A percentile compares a stretch with the other conserved stretches of the same genome.
Evolutionary conservation across 2,329 filamentous ascomycete genomes (phyloP).

Genomic region (Hysterium pulicare): DNA sequence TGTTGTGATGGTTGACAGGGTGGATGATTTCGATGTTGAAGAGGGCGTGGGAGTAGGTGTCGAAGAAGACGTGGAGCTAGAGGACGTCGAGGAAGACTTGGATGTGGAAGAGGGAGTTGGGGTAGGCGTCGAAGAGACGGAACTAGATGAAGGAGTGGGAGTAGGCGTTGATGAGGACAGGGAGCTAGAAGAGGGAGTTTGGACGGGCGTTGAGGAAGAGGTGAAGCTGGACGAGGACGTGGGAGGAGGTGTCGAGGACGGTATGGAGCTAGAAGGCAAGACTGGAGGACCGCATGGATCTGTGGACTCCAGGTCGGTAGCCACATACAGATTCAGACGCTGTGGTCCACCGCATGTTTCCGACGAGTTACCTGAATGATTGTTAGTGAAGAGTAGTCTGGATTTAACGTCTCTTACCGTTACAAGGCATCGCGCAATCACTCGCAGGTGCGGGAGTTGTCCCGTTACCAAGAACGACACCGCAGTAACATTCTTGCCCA

Average conservation of each 20-base stretch:
- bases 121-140: not conserved
- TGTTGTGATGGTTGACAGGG: not conserved
- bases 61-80: not conserved
- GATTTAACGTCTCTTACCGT: not conserved
- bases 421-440: slow-evolving; percentile 3
- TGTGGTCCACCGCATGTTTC: slow-evolving; percentile 1
- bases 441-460: slow-evolving; percentile 13
- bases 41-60: not conserved
- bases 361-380: not conserved
- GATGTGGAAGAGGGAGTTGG: not conserved
- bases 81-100: not conserved
- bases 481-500: slow-evolving; percentile 30
- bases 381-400: not conserved
- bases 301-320: not conserved
- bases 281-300: slow-evolving; percentile 3
- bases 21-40: not conserved
- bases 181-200: not conserved
- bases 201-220: not conserved
- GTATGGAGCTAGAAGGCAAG: slow-evolving; percentile 1
- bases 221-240: slow-evolving; percentile 6
- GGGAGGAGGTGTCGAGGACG: slow-evolving; percentile 5
- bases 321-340: slow-evolving; percentile 1
- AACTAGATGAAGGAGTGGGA: not conserved
- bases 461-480: slow-evolving; percentile 35
- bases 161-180: not conserved